Evolutionary conservation across 495 filamentous ascomycete genomes (phyloP), one percentile per base, ranked within the genome.

Genomic region (Lophiotrema nucula): DNA sequence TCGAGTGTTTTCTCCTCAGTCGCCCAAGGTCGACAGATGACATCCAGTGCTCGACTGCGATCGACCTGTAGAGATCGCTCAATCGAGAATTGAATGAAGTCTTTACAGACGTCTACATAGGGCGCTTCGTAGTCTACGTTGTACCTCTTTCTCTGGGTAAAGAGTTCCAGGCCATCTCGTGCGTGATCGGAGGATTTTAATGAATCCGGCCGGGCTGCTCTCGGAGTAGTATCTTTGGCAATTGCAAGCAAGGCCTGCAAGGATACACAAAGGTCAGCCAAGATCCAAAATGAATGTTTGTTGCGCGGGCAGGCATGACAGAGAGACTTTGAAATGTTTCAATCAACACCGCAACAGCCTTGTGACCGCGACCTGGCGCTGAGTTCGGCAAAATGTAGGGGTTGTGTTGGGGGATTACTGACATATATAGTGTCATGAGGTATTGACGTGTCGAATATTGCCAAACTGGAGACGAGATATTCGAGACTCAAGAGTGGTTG

Each of bases 51-150:
- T 23, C 41, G 45, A n/a, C 8, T 25, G 2, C 10, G 55, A 50
- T 67, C 39, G 39, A 53, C 62, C 56, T 60, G 5, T 2, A 25
- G 23, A 11, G 37, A 12, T 2, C 59, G 52, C 2, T 61, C n/a
- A 38, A 72, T 70, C 19, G 37, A 58, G 41, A 73, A 75, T 16
- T 56, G 24, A 13, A 71, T 60, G 38, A 66, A 66, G 0, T 58
- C 56, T 31, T 60, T 61, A 47, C 68, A 72, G 28, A 72, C 68
- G 26, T 76, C 71, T 0, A 60, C 56, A 48, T 68, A 68, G 2
- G 67, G 64, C 13, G 51, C 48, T 13, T 58, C 44, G 47, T 76
- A 76, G 19, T 74, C 70, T 0, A 76, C 66, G n/a, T 25, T 42
- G 28, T 62, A 62, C n/a, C 5, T 18, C 46, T 56, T 67, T 43